A percentile compares a stretch with the other conserved stretches of the same genome.
Evolutionary conservation across 192 early-diverging fungal species (phyloP).

Genomic region (Hyaloraphidium curvatum): DNA sequence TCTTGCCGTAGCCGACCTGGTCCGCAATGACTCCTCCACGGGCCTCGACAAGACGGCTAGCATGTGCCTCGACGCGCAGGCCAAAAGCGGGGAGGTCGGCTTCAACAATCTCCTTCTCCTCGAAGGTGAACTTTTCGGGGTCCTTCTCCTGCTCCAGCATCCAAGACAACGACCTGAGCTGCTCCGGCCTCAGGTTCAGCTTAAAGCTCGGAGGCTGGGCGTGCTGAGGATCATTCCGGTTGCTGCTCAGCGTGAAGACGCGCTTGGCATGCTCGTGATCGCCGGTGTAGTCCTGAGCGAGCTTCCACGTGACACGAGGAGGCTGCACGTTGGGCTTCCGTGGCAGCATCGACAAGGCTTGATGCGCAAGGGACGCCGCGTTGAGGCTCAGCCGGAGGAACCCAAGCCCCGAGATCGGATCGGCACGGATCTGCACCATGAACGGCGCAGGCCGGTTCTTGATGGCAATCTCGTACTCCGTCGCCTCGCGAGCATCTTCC

Average conservation of each 20-base stretch:
- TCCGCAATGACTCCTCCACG: constrained; percentile 26
- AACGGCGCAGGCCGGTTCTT: constrained; percentile 20
- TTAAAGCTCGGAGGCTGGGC: constrained; percentile 22
- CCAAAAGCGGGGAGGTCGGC: constrained; percentile 15
- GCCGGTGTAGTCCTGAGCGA: constrained; percentile 6
- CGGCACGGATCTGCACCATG: constrained; percentile 13
- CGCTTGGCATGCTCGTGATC: neutral
- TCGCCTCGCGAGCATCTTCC: constrained; percentile 20
- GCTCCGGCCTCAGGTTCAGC: constrained; percentile 18
- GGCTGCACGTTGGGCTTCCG: neutral
- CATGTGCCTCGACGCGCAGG: constrained; percentile 19
- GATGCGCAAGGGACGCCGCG: constrained; percentile 17
- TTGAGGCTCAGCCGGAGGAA: constrained; percentile 18
- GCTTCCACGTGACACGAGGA: constrained; percentile 14
- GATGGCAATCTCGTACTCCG: constrained; percentile 19
- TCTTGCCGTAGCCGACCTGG: constrained; percentile 28
- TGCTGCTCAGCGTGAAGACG: constrained; percentile 12
- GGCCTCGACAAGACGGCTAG: constrained; percentile 11
- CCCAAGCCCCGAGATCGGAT: constrained; percentile 7
- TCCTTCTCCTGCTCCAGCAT: constrained; percentile 20
- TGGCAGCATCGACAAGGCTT: constrained; percentile 13
- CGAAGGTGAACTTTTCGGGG: too few species aligned
- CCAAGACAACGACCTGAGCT: constrained; percentile 23
- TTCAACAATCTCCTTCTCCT: constrained; percentile 23
- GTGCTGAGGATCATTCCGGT: constrained; percentile 12